Base-by-base conservation (phyloP, 2,329 filamentous ascomycete species). In the Chaetomium strumarium region DNA sequence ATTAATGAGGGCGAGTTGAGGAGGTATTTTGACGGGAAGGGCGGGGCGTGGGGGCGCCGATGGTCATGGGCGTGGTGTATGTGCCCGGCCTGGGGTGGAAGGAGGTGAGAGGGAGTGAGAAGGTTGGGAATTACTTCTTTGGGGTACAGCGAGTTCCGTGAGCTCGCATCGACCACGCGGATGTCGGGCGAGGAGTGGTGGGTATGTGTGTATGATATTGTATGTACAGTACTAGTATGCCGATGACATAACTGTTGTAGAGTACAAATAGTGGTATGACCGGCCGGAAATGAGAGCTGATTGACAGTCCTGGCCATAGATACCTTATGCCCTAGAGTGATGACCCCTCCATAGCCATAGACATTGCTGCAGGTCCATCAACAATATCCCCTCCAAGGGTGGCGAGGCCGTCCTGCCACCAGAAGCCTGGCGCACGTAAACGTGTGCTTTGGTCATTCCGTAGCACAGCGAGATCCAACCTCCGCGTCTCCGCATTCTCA, bases 121-220 rank as follows among this genome's bases (percentile, higher is more conserved):
- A 81, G 64, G 82, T 89, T 64, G 92, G 92, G 10, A 99, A 99
- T 69, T 99, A 97, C 72, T 97, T 99, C 70, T 95, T 96, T 68
- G 93, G 81, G 9, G 84, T 96, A 40, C 81, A 84, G 70, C 70
- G 60, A 65, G 63, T 57, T 13, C 52, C 11, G 17, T 55, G 42
- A 47, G 34, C 7, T 13, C 7, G 13, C n/a, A 24, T 24, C 4
- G 4, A 24, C 7, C 24, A 4, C 17, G 34, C 5, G 31, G n/a
- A 34, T 14, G 34, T 38, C 10, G 33, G 17, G 5, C n/a, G 20
- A 17, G 2, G 19, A 10, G 10, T 11, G 6, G 20, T 12, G 24
- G 24, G 24, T 24, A 4, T 20, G 46, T 10, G 39, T 24, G 11
- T 33, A 30, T 9, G 20, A 19, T 48, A 17, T 47, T 48, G 36